Conservation (phyloP, 164 flowering plant species). For the Kalanchoe fedtschenkoi region DNA sequence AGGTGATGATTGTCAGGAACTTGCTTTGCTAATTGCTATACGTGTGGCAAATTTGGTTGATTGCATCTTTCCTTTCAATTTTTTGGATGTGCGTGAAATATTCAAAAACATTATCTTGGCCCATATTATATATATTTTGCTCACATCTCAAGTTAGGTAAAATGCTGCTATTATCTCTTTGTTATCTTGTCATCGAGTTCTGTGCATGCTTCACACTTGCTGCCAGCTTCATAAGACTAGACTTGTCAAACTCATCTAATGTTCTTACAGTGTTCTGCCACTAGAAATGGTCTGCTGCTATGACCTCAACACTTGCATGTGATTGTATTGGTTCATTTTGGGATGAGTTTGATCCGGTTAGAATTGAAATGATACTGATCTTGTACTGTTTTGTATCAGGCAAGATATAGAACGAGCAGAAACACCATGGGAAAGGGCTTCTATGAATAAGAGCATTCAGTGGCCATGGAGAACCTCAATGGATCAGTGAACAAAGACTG, state of each 20-base stretch:
- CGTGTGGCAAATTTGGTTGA: too few relatives aligned
- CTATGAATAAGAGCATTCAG: background rate
- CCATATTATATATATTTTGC: too few relatives aligned
- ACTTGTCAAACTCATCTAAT: background rate
- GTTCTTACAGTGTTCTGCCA: background rate
- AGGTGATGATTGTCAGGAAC: too few relatives aligned
- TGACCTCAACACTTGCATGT: background rate
- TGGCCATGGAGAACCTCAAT: background rate
- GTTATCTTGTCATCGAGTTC: background rate
- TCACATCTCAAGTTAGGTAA: too few relatives aligned
- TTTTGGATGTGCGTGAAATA: too few relatives aligned
- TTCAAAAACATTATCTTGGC: too few relatives aligned
- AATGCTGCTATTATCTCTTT: constrained; percentile 1
- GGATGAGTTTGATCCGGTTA: background rate
- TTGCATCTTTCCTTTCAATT: too few relatives aligned
- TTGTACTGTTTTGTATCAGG: background rate
- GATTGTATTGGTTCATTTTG: background rate
- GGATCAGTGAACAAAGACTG: background rate
- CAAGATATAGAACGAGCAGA: background rate
- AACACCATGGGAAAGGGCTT: background rate
- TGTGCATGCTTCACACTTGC: constrained; percentile 4
- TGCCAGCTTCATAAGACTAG: constrained; percentile 5
- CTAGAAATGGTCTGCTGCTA: too few relatives aligned
- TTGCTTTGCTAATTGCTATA: too few relatives aligned
- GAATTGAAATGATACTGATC: background rate